Percentiles rank a stretch among this genome's conserved stretches.
Conservation (phyloP, 306 rosid genomes). For the Sphenostylis stenocarpa region DNA sequence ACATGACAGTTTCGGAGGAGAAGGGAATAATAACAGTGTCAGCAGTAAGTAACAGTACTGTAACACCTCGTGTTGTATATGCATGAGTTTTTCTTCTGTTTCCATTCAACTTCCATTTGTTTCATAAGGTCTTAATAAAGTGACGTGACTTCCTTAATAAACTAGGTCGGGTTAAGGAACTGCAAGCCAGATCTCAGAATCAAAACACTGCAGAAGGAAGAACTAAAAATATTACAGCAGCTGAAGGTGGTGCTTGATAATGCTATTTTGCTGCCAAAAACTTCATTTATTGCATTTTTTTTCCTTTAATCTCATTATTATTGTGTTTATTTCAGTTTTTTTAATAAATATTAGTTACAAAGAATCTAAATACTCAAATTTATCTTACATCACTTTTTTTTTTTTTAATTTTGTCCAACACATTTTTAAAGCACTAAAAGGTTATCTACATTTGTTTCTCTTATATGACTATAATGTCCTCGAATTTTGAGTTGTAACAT, state of each 20-base stretch:
- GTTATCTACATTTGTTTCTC: background rate
- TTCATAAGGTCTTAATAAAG: background rate
- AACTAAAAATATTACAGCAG: background rate
- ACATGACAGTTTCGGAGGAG: background rate
- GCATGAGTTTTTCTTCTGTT: background rate
- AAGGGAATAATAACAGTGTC: background rate
- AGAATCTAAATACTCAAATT: background rate
- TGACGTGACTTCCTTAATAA: background rate
- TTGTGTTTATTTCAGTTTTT: background rate
- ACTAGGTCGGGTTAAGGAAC: background rate
- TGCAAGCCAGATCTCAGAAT: background rate
- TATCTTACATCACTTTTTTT: background rate
- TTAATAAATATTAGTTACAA: no score
- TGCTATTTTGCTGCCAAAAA: background rate
- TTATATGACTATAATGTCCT: background rate
- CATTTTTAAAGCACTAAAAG: background rate
- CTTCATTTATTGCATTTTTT: background rate
- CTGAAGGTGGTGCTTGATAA: background rate
- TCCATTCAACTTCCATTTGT: background rate
- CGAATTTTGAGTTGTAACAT: background rate
- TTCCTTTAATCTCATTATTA: background rate
- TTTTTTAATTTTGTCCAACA: no score
- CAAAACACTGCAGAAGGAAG: background rate
- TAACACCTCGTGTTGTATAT: background rate
- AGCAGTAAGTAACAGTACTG: background rate